phyloP scores from a whole-genome alignment of 148 eudicot species.

The Diospyros kaki region DNA sequence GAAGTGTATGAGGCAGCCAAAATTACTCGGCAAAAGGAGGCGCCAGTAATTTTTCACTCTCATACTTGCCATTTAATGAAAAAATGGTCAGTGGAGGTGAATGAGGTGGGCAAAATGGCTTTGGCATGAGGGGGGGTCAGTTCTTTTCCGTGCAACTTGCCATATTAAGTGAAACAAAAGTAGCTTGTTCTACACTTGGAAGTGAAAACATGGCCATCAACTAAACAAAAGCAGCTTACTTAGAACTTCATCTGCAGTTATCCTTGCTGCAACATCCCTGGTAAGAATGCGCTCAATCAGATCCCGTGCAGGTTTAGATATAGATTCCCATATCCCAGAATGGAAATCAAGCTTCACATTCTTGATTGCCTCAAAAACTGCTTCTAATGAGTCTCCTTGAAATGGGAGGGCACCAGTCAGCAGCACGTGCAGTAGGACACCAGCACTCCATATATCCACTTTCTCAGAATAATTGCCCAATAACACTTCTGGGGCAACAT shows the following conservation, averaged over 20 bases:
- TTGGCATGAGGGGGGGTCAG: too few relatives aligned
- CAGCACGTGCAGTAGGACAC: constrained; percentile 82
- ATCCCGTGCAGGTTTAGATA: constrained; percentile 86
- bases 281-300: constrained; percentile 65
- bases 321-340: constrained; percentile 68
- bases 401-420: constrained; percentile 80
- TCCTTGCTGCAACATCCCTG: constrained; percentile 59
- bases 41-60: too few relatives aligned
- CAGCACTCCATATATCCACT: constrained; percentile 26
- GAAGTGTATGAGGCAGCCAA: not conserved
- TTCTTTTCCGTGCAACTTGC: too few relatives aligned
- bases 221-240: too few relatives aligned
- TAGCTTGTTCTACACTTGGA: too few relatives aligned
- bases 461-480: constrained; percentile 73
- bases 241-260: not conserved
- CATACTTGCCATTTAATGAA: too few relatives aligned
- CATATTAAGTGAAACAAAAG: too few relatives aligned
- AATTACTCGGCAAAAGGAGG: not conserved
- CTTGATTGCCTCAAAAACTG: constrained; percentile 82
- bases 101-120: too few relatives aligned
- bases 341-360: constrained; percentile 65
- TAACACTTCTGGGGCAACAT: constrained; percentile 93
- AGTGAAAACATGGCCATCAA: too few relatives aligned
- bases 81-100: too few relatives aligned
- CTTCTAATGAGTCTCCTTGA: constrained; percentile 74